Percentiles rank a stretch among this genome's conserved stretches.
Conservation (phyloP, 495 filamentous ascomycete species). For the Tuber melanosporum region DNA sequence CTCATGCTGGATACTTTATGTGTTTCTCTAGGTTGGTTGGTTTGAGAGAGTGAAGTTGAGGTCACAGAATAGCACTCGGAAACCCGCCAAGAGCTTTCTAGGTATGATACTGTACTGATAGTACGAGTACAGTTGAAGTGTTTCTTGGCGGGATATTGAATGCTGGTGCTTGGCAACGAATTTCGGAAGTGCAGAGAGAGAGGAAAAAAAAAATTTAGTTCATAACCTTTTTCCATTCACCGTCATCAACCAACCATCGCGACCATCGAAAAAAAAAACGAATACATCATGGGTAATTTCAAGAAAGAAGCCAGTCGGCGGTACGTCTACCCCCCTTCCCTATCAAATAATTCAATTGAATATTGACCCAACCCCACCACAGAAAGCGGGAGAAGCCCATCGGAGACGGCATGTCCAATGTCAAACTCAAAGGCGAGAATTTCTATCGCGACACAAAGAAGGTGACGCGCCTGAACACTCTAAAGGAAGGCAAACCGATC, state of each 20-base stretch:
- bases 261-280: background rate
- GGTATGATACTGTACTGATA: too few species aligned
- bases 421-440: slow-evolving; percentile 90
- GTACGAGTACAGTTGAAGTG: too few species aligned
- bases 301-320: slow-evolving; percentile 88
- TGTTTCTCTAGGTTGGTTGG: background rate
- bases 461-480: slow-evolving; percentile 75
- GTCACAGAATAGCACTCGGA: background rate
- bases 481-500: slow-evolving; percentile 71
- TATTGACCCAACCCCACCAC: slow-evolving; percentile 7
- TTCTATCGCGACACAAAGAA: slow-evolving; percentile 89
- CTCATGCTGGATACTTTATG: background rate
- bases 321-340: slow-evolving; percentile 26
- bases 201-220: slow-evolving; percentile 11
- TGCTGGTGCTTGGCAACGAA: slow-evolving; percentile 19
- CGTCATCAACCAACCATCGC: slow-evolving; percentile 4
- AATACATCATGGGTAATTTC: slow-evolving; percentile 71
- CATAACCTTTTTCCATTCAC: background rate
- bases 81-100: background rate
- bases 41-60: background rate
- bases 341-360: background rate
- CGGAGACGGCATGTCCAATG: slow-evolving; percentile 79
- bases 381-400: slow-evolving; percentile 66
- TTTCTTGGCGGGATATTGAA: background rate
- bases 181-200: slow-evolving; percentile 14